Evolutionary conservation across 805 yeast genomes (phyloP).

Genomic region (Candida loeiensis): DNA sequence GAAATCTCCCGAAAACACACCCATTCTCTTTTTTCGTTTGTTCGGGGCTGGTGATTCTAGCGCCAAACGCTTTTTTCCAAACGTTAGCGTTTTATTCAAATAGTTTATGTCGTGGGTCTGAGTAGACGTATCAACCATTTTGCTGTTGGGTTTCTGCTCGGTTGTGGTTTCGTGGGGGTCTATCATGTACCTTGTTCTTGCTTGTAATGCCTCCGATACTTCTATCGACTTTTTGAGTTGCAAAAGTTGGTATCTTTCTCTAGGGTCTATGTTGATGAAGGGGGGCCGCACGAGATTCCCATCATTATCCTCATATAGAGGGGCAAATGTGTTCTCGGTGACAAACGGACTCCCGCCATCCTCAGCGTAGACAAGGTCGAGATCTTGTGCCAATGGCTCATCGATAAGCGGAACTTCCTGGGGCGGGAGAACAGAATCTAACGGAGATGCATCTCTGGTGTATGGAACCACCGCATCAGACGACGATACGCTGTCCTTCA

Average conservation of each 20-base stretch:
- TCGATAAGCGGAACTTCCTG: background rate
- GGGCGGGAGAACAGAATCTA: constrained; percentile 1
- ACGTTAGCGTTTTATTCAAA: constrained; percentile 27
- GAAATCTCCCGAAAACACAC: constrained; percentile 32
- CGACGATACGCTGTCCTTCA: constrained; percentile 13
- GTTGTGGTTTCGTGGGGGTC: constrained; percentile 37
- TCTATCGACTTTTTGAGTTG: constrained; percentile 38
- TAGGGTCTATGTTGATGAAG: constrained; percentile 41
- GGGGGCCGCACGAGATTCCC: constrained; percentile 43
- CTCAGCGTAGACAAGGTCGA: background rate
- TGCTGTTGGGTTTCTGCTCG: constrained; percentile 11
- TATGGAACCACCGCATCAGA: background rate
- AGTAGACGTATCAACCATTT: constrained; percentile 39
- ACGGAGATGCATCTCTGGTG: constrained; percentile 6
- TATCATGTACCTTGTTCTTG: constrained; percentile 35
- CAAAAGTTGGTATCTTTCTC: constrained; percentile 39
- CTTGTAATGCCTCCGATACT: constrained; percentile 31
- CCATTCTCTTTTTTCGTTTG: constrained; percentile 15
- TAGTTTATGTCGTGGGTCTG: constrained; percentile 36
- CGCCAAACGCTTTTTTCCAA: constrained; percentile 16
- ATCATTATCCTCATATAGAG: constrained; percentile 32
- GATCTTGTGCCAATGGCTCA: constrained; percentile 5
- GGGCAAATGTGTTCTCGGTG: constrained; percentile 33
- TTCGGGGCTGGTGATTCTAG: constrained; percentile 11
- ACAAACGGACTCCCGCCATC: constrained; percentile 13